Evolutionary conservation across 1,139 yeast species (phyloP), one percentile per base, ranked within the genome.

Genomic region (Hansenula sp.): DNA sequence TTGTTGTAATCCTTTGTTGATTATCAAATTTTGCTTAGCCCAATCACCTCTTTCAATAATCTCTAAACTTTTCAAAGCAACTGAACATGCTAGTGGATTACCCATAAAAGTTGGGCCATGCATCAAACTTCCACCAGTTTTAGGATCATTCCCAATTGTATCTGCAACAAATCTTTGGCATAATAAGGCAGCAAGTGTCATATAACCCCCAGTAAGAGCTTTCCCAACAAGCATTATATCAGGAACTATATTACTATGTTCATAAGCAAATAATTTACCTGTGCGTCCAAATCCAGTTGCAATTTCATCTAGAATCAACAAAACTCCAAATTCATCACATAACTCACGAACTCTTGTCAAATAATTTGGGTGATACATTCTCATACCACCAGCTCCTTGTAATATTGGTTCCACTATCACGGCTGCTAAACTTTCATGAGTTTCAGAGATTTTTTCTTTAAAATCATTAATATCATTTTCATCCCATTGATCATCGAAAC

Each of bases 301-400:
- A 29, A 61, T 60, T 41, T 62, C 65, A 44, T 60, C 66, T 30
- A 59, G 50, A 28, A 61, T 59, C 46, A 64, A 53, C 6, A 63
- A 51, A 32, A 64, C 51, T 9, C 53, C 49, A 44, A 57, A 57
- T 37, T 52, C 36, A 38, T 57, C 51, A 41, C 68, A 64, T 10
- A 62, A 46, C 29, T 55, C 55, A 32, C 61, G 51, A 8, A 60
- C 63, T 37, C 54, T 50, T 21, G 56, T 56, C 25, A 60, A 42
- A 39, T 53, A 64, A 13, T 53, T 56, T 10, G 63, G 61, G 29
- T 56, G 55, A 29, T 61, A 63, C 18, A 61, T 50, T 24, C 52
- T 42, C 51, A 64, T 56, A 6, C 68, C 68, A 14, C 64, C 68
- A n/a, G 64, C 68, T n/a, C 68, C 69, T 49, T 64, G 68, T 36